phyloP scores from a whole-genome alignment of 495 filamentous ascomycete genomes.

The Penicillium paxilli region DNA sequence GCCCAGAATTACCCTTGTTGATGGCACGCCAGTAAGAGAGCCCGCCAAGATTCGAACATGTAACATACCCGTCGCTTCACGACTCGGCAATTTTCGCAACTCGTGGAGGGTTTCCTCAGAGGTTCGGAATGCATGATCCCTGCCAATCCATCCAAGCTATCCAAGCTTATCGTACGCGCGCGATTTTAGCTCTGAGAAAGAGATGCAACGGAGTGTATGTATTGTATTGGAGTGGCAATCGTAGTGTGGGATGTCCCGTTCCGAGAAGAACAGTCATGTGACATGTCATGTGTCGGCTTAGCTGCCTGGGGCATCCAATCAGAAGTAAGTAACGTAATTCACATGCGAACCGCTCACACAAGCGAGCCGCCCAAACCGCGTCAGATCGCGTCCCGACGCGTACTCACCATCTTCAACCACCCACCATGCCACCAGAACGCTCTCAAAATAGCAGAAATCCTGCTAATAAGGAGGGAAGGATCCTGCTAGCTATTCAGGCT shows the following conservation, averaged over 20 bases:
- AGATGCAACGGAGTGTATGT: neutral
- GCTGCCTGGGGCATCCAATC: neutral
- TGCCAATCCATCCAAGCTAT: neutral
- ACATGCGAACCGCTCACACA: no score
- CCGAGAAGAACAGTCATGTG: no score
- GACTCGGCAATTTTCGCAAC: slow-evolving; percentile 8
- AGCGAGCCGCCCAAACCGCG: neutral
- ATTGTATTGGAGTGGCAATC: neutral
- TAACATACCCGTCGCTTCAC: slow-evolving; percentile 8
- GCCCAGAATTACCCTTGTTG: neutral
- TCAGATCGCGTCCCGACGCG: neutral
- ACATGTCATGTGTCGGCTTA: no score
- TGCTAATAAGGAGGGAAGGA: neutral
- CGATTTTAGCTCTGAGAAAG: neutral
- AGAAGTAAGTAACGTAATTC: neutral
- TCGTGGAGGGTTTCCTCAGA: slow-evolving; percentile 2
- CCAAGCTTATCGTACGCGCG: neutral
- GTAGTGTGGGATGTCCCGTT: neutral
- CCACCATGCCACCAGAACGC: neutral
- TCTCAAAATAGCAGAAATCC: neutral
- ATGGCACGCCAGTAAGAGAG: neutral
- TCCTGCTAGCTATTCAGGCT: neutral
- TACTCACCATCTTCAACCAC: neutral
- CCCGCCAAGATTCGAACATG: neutral
- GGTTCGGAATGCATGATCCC: neutral